phyloP scores from a whole-genome alignment of 2,329 filamentous ascomycete species.

The Penicillium expansum region DNA sequence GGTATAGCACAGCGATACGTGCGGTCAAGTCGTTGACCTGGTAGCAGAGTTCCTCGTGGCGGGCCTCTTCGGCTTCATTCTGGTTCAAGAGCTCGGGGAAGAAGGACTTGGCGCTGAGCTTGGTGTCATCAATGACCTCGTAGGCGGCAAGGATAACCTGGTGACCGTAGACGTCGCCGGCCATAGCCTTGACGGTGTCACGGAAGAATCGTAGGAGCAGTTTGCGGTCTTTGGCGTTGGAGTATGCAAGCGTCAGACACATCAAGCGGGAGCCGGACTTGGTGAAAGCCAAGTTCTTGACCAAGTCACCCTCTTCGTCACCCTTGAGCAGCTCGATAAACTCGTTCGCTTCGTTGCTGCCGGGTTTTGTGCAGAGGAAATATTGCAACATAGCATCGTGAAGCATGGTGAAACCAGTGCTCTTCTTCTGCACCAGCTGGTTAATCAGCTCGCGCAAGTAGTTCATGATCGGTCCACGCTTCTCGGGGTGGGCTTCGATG shows the following conservation, averaged over 20 bases:
- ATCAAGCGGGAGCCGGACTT: slow-evolving; percentile 80
- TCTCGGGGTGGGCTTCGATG: slow-evolving; percentile 73
- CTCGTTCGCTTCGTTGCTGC: slow-evolving; percentile 77
- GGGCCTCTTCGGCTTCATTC: slow-evolving; percentile 43
- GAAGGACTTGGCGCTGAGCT: slow-evolving; percentile 78
- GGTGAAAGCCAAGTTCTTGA: slow-evolving; percentile 96
- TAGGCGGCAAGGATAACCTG: slow-evolving; percentile 79
- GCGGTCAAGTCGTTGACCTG: slow-evolving; percentile 49
- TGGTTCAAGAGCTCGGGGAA: slow-evolving; percentile 82
- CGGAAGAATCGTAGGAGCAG: slow-evolving; percentile 85
- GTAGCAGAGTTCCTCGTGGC: slow-evolving; percentile 45
- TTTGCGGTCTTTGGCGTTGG: slow-evolving; percentile 89
- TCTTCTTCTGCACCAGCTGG: slow-evolving; percentile 89
- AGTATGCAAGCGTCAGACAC: slow-evolving; percentile 77
- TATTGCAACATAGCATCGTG: slow-evolving; percentile 99
- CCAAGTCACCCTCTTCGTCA: slow-evolving; percentile 82
- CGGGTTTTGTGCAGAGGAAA: slow-evolving; percentile 74
- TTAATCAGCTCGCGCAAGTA: slow-evolving; percentile 85
- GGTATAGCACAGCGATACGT: slow-evolving; percentile 70
- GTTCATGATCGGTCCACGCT: slow-evolving; percentile 81
- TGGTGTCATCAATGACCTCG: slow-evolving; percentile 92
- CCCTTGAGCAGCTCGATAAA: slow-evolving; percentile 89
- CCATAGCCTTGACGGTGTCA: slow-evolving; percentile 81
- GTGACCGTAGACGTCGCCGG: slow-evolving; percentile 74
- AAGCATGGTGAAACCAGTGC: slow-evolving; percentile 94